phyloP scores from a whole-genome alignment of 2,329 filamentous ascomycete genomes.

The Massarina eburnea region DNA sequence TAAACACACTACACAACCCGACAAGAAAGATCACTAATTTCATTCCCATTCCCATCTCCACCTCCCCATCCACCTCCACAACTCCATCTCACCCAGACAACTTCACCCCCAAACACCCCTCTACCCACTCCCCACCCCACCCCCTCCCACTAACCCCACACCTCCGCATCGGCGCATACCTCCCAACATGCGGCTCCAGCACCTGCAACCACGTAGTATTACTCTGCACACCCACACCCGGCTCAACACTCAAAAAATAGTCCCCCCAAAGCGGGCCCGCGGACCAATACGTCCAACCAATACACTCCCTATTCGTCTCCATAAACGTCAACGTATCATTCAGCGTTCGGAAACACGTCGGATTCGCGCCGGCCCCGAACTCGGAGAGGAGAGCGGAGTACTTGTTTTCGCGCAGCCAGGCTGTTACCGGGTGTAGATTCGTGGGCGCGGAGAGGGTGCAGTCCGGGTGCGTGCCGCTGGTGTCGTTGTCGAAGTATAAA shows the following conservation, averaged over 20 bases:
- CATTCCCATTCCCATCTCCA: no score
- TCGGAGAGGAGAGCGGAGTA: slow-evolving; percentile 55
- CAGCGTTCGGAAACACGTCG: slow-evolving; percentile 47
- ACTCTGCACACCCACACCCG: slow-evolving; percentile 13
- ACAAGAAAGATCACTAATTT: not conserved
- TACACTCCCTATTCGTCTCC: slow-evolving; percentile 45
- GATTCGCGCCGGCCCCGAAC: slow-evolving; percentile 49
- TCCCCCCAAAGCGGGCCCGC: slow-evolving; percentile 54
- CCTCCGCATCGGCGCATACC: slow-evolving; percentile 22
- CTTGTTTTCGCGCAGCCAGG: slow-evolving; percentile 50
- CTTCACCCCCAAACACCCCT: slow-evolving; percentile 21
- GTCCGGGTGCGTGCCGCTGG: slow-evolving; percentile 50
- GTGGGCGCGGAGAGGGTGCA: slow-evolving; percentile 46
- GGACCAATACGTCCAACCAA: slow-evolving; percentile 56
- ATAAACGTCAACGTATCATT: slow-evolving; percentile 44
- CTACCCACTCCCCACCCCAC: slow-evolving; percentile 5
- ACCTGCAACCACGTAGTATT: slow-evolving; percentile 23
- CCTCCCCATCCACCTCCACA: not conserved
- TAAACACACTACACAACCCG: no score
- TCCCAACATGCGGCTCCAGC: slow-evolving; percentile 19
- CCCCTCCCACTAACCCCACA: slow-evolving; percentile 19
- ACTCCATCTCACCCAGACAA: slow-evolving; percentile 3
- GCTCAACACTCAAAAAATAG: slow-evolving; percentile 26
- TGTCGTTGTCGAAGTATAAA: slow-evolving; percentile 56
- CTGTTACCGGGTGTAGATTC: slow-evolving; percentile 47